Conservation (phyloP, 2,329 filamentous ascomycete species). For the Alternaria gaisen region DNA sequence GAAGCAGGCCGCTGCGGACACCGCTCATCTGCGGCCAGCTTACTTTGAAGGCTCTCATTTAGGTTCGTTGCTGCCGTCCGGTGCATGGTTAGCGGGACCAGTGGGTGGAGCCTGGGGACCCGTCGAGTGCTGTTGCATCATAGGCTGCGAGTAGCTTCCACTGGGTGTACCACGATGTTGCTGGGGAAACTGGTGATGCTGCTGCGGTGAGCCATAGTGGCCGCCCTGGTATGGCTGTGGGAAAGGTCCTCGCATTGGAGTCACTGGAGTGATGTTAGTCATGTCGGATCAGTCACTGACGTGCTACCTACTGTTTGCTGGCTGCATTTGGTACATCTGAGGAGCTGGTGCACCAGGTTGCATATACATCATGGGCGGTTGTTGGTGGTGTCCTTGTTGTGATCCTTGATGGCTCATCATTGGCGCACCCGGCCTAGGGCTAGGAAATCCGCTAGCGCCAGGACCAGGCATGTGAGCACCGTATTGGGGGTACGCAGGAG, state of each 20-base stretch:
- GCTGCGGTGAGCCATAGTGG: conserved; percentile 52
- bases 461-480: conserved; percentile 60
- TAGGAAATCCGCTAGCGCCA: conserved; percentile 82
- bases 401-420: conserved; percentile 97
- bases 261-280: conserved; percentile 42
- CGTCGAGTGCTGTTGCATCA: conserved; percentile 53
- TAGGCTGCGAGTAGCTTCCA: conserved; percentile 52
- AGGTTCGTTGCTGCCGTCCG: conserved; percentile 46
- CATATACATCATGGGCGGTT: conserved; percentile 74
- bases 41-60: conserved; percentile 43
- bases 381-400: conserved; percentile 80
- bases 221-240: conserved; percentile 51
- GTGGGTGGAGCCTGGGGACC: conserved; percentile 48
- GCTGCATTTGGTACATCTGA: conserved; percentile 76
- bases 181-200: conserved; percentile 52
- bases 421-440: conserved; percentile 80
- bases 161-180: conserved; percentile 53
- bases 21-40: conserved; percentile 22
- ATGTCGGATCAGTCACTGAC: background rate
- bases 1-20: conserved; percentile 15
- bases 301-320: conserved; percentile 73
- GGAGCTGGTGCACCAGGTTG: conserved; percentile 79
- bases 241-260: conserved; percentile 51
- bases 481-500: conserved; percentile 73
- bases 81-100: conserved; percentile 46